phyloP scores from a whole-genome alignment of 1,139 yeast genomes.

The Petasospora rhodanensis region DNA sequence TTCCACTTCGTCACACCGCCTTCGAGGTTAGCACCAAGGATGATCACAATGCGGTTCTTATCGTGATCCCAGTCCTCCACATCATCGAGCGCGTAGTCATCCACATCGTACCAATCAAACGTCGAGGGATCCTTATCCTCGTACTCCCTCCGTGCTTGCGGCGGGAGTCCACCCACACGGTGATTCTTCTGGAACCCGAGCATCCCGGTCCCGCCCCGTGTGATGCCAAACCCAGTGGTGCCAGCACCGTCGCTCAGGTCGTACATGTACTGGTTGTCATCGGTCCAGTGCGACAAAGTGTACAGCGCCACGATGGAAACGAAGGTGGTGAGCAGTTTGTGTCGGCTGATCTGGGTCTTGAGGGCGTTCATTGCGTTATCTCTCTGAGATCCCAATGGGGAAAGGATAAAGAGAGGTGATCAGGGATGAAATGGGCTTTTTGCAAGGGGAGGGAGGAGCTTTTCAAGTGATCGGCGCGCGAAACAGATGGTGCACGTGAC shows the following conservation, averaged over 20 bases:
- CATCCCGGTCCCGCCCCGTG: constrained; percentile 25
- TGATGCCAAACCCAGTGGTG: constrained; percentile 22
- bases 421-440: no score
- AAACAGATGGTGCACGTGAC: no score
- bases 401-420: no score
- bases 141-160: constrained; percentile 14
- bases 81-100: constrained; percentile 5
- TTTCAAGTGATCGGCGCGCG: no score
- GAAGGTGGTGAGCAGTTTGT: constrained; percentile 9
- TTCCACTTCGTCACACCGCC: constrained; percentile 34
- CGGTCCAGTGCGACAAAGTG: constrained; percentile 3
- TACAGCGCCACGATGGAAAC: constrained; percentile 2
- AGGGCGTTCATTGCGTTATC: constrained; percentile 5
- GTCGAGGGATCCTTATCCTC: constrained; percentile 12
- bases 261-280: constrained; percentile 12
- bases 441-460: no score
- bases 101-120: constrained; percentile 15
- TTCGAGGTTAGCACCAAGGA: constrained; percentile 32
- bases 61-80: constrained; percentile 18
- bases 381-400: neutral
- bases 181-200: constrained; percentile 19
- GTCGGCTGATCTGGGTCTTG: constrained; percentile 11
- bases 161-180: constrained; percentile 24
- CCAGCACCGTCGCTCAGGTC: constrained; percentile 22
- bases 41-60: constrained; percentile 29